phyloP scores from a whole-genome alignment of 768 basidiomycete genomes.

The Mycena chlorophos region DNA sequence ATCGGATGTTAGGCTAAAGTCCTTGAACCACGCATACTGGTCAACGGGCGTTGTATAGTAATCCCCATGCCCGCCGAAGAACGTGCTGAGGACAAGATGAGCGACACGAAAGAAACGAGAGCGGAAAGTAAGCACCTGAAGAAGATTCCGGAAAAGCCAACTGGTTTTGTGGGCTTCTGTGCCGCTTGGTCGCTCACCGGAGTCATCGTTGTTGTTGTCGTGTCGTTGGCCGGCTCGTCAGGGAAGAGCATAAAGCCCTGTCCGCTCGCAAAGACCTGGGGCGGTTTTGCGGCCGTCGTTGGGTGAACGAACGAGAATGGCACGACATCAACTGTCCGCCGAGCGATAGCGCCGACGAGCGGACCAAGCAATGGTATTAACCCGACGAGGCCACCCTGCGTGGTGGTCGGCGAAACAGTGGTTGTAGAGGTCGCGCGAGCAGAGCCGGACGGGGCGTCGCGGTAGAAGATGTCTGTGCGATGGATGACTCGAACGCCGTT shows the following conservation, averaged over 20 bases:
- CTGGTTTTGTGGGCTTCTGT: constrained; percentile 19
- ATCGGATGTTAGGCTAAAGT: constrained; percentile 52
- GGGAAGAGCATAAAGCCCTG: constrained; percentile 1
- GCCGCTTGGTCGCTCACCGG: constrained; percentile 18
- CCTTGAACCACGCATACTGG: constrained; percentile 78
- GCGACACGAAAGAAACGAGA: background rate
- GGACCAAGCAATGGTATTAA: background rate
- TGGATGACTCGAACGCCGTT: constrained; percentile 56
- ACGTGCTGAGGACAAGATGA: constrained; percentile 47
- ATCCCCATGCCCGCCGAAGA: constrained; percentile 74
- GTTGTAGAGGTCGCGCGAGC: background rate
- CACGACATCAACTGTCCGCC: constrained; percentile 1
- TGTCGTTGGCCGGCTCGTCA: background rate
- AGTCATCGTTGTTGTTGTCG: constrained; percentile 10
- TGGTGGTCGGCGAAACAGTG: background rate
- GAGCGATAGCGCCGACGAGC: constrained; percentile 6
- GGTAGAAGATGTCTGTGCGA: constrained; percentile 62
- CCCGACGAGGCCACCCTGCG: background rate
- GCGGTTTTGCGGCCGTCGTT: background rate
- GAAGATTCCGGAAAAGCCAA: constrained; percentile 60
- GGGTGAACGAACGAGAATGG: background rate
- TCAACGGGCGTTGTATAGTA: constrained; percentile 70
- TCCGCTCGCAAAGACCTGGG: background rate
- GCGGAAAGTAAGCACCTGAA: constrained; percentile 58
- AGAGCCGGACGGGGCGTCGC: constrained; percentile 34